A percentile compares a stretch with the other conserved stretches of the same genome.
These are phyloP conservation scores for Skeletonema costatum DNA, from an alignment of 108 stramenopile species.

Conservation along the genomic window DNA sequence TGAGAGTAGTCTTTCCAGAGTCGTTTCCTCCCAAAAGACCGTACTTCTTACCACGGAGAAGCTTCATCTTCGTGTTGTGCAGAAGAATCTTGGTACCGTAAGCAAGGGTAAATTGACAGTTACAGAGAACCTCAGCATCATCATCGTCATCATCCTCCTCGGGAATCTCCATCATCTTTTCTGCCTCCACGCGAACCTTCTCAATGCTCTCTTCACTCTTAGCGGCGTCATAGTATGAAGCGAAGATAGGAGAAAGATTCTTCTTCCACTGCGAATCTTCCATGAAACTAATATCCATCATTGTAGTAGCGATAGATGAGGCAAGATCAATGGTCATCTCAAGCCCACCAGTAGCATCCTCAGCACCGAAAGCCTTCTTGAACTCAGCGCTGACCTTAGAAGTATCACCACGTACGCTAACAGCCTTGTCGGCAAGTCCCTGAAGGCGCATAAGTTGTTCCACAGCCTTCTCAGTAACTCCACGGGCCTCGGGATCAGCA, in stretches of 20 bases:
- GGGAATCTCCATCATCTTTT: constrained; percentile 83
- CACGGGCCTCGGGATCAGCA: constrained; percentile 95
- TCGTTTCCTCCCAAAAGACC: constrained; percentile 98
- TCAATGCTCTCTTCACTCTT: constrained; percentile 73
- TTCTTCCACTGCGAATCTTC: constrained; percentile 92
- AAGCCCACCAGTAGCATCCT: constrained; percentile 56
- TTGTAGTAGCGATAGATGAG: constrained; percentile 76
- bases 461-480: constrained; percentile 87
- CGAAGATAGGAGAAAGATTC: constrained; percentile 62
- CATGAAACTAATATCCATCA: constrained; percentile 93
- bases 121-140: constrained; percentile 98
- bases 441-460: constrained; percentile 84
- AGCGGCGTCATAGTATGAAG: constrained; percentile 65
- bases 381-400: constrained; percentile 76
- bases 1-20: constrained; percentile 99
- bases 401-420: constrained; percentile 81
- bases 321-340: constrained; percentile 64
- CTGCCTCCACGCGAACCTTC: constrained; percentile 84
- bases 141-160: constrained; percentile 97
- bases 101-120: constrained; percentile 99
- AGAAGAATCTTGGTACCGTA: constrained; percentile 99
- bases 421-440: constrained; percentile 84
- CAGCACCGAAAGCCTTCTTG: constrained; percentile 61
- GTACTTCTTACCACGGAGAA: constrained; percentile 97
- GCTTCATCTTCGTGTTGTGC: constrained; percentile 98